Percentiles rank a stretch among this genome's conserved stretches.
These are phyloP conservation scores for Castanospermum australe DNA, from an alignment of 306 rosid species.

Conservation along the genomic window DNA sequence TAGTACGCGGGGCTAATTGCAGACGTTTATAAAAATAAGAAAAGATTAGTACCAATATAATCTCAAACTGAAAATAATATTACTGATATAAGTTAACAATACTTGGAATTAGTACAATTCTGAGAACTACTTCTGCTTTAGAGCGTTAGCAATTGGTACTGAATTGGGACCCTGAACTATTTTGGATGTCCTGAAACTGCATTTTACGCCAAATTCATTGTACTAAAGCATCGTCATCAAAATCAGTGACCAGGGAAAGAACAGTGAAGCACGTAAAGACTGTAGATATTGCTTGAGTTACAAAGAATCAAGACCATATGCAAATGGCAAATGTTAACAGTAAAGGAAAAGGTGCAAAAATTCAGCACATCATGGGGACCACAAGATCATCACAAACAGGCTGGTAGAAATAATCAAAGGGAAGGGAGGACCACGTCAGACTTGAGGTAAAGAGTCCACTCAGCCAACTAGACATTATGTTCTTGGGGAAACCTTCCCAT, in stretches of 20 bases:
- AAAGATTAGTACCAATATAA: neutral
- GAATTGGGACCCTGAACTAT: no score
- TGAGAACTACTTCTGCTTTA: no score
- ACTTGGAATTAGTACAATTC: neutral
- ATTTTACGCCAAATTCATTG: slow-evolving; percentile 3
- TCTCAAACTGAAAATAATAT: neutral
- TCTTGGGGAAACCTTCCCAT: slow-evolving; percentile 19
- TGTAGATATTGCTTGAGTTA: neutral
- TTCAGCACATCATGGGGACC: slow-evolving; percentile 29
- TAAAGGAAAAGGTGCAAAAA: neutral
- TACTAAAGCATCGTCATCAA: neutral
- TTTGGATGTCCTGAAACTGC: neutral
- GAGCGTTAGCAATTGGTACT: no score
- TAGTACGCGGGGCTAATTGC: neutral
- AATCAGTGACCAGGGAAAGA: slow-evolving; percentile 16
- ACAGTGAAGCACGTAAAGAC: slow-evolving; percentile 7
- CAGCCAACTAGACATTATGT: slow-evolving; percentile 31
- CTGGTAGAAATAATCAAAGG: slow-evolving; percentile 15
- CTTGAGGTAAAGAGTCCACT: slow-evolving; percentile 12
- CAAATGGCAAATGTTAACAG: neutral
- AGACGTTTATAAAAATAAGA: neutral
- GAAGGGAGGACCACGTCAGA: slow-evolving; percentile 39
- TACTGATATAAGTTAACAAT: neutral
- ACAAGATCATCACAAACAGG: slow-evolving; percentile 23
- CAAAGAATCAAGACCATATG: neutral